Evolutionary conservation across 495 filamentous ascomycete species (phyloP), one percentile per base, ranked within the genome.

Genomic region (Choiromyces venosus): DNA sequence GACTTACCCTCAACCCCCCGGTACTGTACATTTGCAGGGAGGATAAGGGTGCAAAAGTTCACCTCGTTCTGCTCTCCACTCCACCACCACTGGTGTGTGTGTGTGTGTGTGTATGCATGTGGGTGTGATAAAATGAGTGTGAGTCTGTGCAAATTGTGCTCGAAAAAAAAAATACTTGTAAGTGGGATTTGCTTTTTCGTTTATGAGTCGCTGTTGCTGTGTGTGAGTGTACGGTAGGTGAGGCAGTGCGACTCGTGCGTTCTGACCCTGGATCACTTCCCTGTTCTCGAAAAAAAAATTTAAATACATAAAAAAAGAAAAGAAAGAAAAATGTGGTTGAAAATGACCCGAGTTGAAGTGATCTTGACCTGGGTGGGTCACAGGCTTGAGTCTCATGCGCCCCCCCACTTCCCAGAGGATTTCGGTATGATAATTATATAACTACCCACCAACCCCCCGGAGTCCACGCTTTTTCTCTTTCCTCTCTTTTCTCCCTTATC

Each of bases 391-490:
- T n/a, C n/a, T n/a, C n/a, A n/a, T n/a, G n/a, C n/a, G n/a, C n/a
- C n/a, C n/a, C n/a, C n/a, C n/a, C n/a, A n/a, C n/a, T n/a, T n/a
- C n/a, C n/a, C n/a, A n/a, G n/a, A n/a, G n/a, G n/a, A n/a, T n/a
- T n/a, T n/a, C n/a, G n/a, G n/a, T n/a, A n/a, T n/a, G n/a, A n/a
- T n/a, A n/a, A n/a, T n/a, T n/a, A n/a, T 77, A 77, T 77, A 77
- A 77, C 69, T 72, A 72, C 39, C 46, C 7, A 25, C 2, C n/a
- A 46, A 29, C 70, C 75, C 75, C 66, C 74, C 69, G 18, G 61
- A 39, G 69, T 76, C 69, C 66, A 69, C 74, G 40, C 69, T 38
- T 37, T 35, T 66, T 71, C 18, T 61, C 21, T 71, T 67, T 70
- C 37, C 64, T 73, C 38, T 7, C 25, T 68, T 37, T 46, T 39